Conservation (phyloP, 768 basidiomycete species). For the Xanthoconium purpureum region DNA sequence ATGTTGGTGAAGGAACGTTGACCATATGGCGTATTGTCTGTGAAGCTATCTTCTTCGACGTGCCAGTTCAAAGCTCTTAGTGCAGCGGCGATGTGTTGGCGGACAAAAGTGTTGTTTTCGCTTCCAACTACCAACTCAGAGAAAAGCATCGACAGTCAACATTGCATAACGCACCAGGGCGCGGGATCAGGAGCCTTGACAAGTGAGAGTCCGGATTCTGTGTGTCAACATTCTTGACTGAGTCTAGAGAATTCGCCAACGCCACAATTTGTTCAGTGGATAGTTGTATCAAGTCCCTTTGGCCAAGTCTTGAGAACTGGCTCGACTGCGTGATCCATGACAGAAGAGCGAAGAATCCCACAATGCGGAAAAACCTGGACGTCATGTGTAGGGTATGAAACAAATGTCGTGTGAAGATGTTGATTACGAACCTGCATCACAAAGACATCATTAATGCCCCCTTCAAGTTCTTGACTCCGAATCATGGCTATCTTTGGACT, state of each 20-base stretch:
- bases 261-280: conserved; percentile 48
- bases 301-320: conserved; percentile 32
- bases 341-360: conserved; percentile 15
- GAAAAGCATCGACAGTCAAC: neutral
- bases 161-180: conserved; percentile 54
- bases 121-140: conserved; percentile 52
- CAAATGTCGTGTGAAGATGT: conserved; percentile 12
- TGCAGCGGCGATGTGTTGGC: conserved; percentile 73
- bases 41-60: conserved; percentile 81
- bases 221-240: conserved; percentile 65
- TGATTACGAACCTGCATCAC: neutral
- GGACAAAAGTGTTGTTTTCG: conserved; percentile 75
- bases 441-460: neutral
- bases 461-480: conserved; percentile 1
- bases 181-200: conserved; percentile 81
- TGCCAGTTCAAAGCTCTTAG: conserved; percentile 80
- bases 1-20: conserved; percentile 80
- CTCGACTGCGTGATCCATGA: conserved; percentile 25
- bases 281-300: conserved; percentile 41
- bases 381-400: conserved; percentile 13
- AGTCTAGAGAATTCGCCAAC: conserved; percentile 58
- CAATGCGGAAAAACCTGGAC: conserved; percentile 2
- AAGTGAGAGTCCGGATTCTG: conserved; percentile 67
- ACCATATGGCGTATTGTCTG: conserved; percentile 77
- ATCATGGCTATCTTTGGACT: conserved; percentile 79